Base-by-base conservation (phyloP, 2,329 filamentous ascomycete species). In the Aspergillus floridensis region DNA sequence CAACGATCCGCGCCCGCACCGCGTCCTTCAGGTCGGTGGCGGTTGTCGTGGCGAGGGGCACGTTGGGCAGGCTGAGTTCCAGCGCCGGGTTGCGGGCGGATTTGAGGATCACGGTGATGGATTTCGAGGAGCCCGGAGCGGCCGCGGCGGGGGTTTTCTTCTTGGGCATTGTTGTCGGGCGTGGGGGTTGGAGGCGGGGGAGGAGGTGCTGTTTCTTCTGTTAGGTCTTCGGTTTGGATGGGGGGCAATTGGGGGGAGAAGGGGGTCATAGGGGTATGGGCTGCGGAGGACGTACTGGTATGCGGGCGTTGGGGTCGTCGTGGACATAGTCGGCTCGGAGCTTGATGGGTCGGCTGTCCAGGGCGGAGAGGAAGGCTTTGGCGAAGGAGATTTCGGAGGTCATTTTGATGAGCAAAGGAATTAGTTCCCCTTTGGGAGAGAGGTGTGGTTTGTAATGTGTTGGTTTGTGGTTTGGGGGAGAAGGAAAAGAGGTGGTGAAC, bases 311-410 rank as follows among this genome's bases (percentile, higher is more conserved):
- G 73, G 93, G 93, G 53, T 91, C 87, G 72, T 97, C 91, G 77
- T 93, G 91, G 75, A 96, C 88, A 86, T 97, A 90, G 76, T 98
- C 92, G 65, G 90, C 82, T n/a, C 89, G 87, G 64, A 98, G 85
- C 81, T 93, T 96, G 68, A 87, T 76, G 7, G 92, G 89, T 53
- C 88, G 87, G 61, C 87, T 85, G 77, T 96, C 92, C 63, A 98
- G 85, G 22, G 86, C 84, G 55, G 87, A 81, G 67, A 99, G 87
- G 77, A 96, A 97, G 32, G 86, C 83, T 77, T 90, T 92, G 68
- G 92, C 89, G 76, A 97, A 98, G 53, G 86, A 80, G 61, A 93
- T 78, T 83, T 97, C 93, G n/a, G 89, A 83, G 14, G 38, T n/a
- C 89, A 93, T 55, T 11, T n/a, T 22, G 22, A 22, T 22, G 22